Conservation (phyloP, 2,329 filamentous ascomycete genomes). For the Xylariaceae sp. region DNA sequence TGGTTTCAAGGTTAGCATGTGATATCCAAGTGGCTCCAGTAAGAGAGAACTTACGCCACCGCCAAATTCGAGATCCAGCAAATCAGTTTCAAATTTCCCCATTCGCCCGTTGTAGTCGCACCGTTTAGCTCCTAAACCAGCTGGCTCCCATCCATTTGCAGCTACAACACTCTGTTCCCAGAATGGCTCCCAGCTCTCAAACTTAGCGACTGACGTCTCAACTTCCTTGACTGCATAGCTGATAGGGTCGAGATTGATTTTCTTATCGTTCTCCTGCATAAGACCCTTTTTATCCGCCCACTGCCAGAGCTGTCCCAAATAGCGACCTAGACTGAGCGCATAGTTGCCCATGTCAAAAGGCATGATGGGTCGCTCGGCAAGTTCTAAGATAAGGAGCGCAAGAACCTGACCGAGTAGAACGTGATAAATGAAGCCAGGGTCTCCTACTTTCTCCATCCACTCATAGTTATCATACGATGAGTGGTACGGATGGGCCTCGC, state of each 20-base stretch:
- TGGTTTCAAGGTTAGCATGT: slow-evolving; percentile 29
- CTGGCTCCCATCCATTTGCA: slow-evolving; percentile 71
- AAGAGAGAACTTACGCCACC: slow-evolving; percentile 60
- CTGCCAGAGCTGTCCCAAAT: slow-evolving; percentile 61
- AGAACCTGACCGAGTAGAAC: slow-evolving; percentile 73
- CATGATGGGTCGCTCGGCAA: slow-evolving; percentile 74
- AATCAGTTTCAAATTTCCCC: slow-evolving; percentile 73
- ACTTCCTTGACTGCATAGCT: slow-evolving; percentile 60
- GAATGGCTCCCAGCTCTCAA: slow-evolving; percentile 69
- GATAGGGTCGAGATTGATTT: slow-evolving; percentile 55
- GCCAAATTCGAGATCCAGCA: slow-evolving; percentile 69
- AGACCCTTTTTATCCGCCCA: slow-evolving; percentile 57
- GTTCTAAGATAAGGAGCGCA: slow-evolving; percentile 77
- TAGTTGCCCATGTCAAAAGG: slow-evolving; percentile 79
- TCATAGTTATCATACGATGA: slow-evolving; percentile 88
- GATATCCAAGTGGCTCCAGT: slow-evolving; percentile 10
- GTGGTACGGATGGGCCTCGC: slow-evolving; percentile 64
- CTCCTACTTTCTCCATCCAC: slow-evolving; percentile 75
- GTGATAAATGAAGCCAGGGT: slow-evolving; percentile 82
- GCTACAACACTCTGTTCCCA: slow-evolving; percentile 73
- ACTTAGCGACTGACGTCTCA: slow-evolving; percentile 54
- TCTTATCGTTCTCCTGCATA: slow-evolving; percentile 25
- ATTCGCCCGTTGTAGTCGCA: slow-evolving; percentile 74
- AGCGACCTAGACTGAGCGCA: slow-evolving; percentile 58
- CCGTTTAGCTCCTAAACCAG: slow-evolving; percentile 62